Evolutionary conservation across 2,329 filamentous ascomycete genomes (phyloP).

Genomic region (Xylariaceae sp.): DNA sequence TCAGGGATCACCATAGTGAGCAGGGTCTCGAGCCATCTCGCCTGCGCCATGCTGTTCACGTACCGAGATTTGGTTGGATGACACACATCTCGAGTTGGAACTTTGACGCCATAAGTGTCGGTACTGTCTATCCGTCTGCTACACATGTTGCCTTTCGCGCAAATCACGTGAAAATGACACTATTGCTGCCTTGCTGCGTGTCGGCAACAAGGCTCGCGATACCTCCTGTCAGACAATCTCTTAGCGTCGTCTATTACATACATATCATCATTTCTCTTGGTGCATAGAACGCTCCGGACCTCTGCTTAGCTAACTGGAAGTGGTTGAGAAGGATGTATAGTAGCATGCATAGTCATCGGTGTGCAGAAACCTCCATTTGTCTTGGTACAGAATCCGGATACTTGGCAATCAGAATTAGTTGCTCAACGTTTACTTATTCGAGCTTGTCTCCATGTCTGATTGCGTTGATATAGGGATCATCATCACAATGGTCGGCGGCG

Average conservation of each 20-base stretch:
- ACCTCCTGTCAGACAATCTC: slow-evolving; percentile 5
- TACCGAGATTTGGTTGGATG: slow-evolving; percentile 7
- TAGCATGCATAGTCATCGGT: too few species aligned
- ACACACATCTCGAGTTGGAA: slow-evolving; percentile 3
- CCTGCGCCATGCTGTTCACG: slow-evolving; percentile 4
- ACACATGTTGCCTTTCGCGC: too few species aligned
- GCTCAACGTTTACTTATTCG: too few species aligned
- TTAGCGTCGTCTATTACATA: slow-evolving; percentile 3
- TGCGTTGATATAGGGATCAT: too few species aligned
- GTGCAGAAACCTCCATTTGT: too few species aligned
- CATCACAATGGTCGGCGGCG: too few species aligned
- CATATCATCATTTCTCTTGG: slow-evolving; percentile 3
- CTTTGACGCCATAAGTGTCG: slow-evolving; percentile 7
- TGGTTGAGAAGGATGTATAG: too few species aligned
- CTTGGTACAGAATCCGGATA: too few species aligned
- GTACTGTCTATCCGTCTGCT: too few species aligned
- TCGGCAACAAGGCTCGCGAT: not conserved
- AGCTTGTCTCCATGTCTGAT: too few species aligned
- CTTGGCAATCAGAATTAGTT: too few species aligned
- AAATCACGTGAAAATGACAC: slow-evolving; percentile 8
- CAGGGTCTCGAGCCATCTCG: slow-evolving; percentile 1
- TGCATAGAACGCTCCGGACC: slow-evolving; percentile 6
- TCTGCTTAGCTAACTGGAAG: not conserved
- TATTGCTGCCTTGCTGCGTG: slow-evolving; percentile 5
- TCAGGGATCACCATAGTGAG: slow-evolving; percentile 2